A percentile compares a stretch with the other conserved stretches of the same genome.
Conservation (phyloP, 2,329 filamentous ascomycete species). For the Apiospora marii region DNA sequence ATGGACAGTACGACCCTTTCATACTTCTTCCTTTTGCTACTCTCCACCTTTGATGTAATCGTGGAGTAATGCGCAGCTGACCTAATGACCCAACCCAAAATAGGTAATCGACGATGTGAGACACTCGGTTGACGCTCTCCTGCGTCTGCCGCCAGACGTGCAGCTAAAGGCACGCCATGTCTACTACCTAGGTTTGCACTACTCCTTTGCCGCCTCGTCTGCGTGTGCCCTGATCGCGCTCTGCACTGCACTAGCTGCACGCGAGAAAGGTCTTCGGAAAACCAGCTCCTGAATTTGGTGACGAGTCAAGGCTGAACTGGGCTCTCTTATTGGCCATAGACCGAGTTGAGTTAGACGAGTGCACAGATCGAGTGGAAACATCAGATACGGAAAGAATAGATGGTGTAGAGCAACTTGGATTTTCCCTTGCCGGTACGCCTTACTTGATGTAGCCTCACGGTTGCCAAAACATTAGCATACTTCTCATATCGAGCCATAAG, state of each 20-base stretch:
- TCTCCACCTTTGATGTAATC: constrained; percentile 36
- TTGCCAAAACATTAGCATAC: background rate
- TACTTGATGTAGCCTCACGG: background rate
- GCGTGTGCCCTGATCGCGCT: constrained; percentile 58
- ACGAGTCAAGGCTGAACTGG: background rate
- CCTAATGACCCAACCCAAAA: background rate
- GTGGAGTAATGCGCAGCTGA: constrained; percentile 29
- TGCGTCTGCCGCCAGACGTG: constrained; percentile 61
- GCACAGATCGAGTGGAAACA: background rate
- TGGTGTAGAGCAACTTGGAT: background rate
- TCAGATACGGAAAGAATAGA: background rate
- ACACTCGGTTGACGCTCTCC: constrained; percentile 65
- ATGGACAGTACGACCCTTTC: constrained; percentile 57
- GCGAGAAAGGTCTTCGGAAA: constrained; percentile 42
- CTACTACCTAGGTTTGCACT: constrained; percentile 66
- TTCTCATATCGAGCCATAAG: background rate
- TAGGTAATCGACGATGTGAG: constrained; percentile 69
- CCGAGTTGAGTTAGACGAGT: background rate
- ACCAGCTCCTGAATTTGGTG: constrained; percentile 31
- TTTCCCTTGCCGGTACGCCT: background rate
- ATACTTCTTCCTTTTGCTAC: constrained; percentile 26
- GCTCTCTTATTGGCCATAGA: background rate
- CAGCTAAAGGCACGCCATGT: constrained; percentile 64
- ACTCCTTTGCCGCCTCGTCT: constrained; percentile 64
- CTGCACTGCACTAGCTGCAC: constrained; percentile 55